Evolutionary conservation across 2,329 filamentous ascomycete genomes (phyloP), one percentile per base, ranked within the genome.

Genomic region (Colletotrichum coccodes): DNA sequence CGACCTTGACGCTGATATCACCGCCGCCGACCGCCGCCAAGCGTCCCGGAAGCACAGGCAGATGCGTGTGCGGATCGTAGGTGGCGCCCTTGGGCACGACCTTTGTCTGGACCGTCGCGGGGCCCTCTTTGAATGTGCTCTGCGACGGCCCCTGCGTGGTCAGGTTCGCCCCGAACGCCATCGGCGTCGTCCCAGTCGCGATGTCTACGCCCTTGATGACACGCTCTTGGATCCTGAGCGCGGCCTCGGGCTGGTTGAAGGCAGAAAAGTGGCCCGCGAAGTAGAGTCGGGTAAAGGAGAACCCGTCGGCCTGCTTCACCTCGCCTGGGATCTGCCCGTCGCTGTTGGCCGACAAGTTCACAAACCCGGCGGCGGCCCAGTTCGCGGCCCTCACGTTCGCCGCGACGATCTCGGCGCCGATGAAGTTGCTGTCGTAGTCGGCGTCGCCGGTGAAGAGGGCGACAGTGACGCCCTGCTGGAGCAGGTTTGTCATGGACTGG

Each of bases 371-470:
- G 8, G 32, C 21, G 2, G 34, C 52, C 59, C 60, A 68, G 7
- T 64, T 64, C 1, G 59, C 44, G 1, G 64, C 50, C 16, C 50
- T 50, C 7, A 68, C 34, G 34, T 57, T 40, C 16, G 34, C 44
- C 1, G 64, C 60, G 0, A 68, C 64, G 18, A 58, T 38, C 11
- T 64, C 26, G 0, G 60, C 64, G 28, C 64, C 64, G 2, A 64
- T 64, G 0, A 68, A 40, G 53, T 68, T 68, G 36, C 64, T 64
- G 18, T 68, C 64, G 12, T 68, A 68, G 36, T 68, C 64, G 5
- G 64, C 64, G 18, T 68, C 64, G 6, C 64, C 64, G 0, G 28
- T 40, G 23, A 68, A 68, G 0, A 68, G 32, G n/a, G 64, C 60
- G 5, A 68, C 64, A 8, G 64, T 64, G 16, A 68, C 11, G 3